Evolutionary conservation across 306 rosid species (phyloP).

Genomic region (Prunus dulcis): DNA sequence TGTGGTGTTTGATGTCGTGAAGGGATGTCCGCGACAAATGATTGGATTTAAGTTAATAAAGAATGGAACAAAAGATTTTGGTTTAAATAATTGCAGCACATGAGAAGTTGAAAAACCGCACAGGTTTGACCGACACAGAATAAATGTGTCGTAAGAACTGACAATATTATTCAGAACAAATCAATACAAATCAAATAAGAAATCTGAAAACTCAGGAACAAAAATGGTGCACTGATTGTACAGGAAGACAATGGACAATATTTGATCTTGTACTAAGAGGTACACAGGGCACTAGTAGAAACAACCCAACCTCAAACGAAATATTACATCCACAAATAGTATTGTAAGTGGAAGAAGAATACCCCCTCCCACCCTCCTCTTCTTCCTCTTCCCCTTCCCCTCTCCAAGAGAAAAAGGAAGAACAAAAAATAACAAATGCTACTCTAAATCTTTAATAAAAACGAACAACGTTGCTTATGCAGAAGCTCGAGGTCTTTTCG

Average conservation of each 20-base stretch:
- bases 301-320: slow-evolving; percentile 25
- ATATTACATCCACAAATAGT: slow-evolving; percentile 27
- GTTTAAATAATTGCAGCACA: neutral
- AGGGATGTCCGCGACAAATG: neutral
- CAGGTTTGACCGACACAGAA: neutral
- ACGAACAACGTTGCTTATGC: slow-evolving; percentile 22
- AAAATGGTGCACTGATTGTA: neutral
- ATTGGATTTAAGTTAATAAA: neutral
- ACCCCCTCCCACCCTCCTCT: slow-evolving; percentile 10
- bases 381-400: slow-evolving; percentile 24
- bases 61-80: neutral
- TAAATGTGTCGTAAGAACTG: neutral
- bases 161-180: neutral
- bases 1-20: neutral
- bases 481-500: slow-evolving; percentile 35
- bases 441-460: slow-evolving; percentile 11
- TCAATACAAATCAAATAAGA: neutral
- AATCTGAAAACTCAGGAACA: neutral
- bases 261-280: slow-evolving; percentile 12
- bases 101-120: neutral
- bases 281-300: slow-evolving; percentile 3
- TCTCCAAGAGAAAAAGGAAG: slow-evolving; percentile 14
- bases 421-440: slow-evolving; percentile 21
- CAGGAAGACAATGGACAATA: slow-evolving; percentile 12
- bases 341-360: slow-evolving; percentile 1